Evolutionary conservation across 202 grass and related monocot genomes (phyloP), one percentile per base, ranked within the genome.

Genomic region (Zizania palustris): DNA sequence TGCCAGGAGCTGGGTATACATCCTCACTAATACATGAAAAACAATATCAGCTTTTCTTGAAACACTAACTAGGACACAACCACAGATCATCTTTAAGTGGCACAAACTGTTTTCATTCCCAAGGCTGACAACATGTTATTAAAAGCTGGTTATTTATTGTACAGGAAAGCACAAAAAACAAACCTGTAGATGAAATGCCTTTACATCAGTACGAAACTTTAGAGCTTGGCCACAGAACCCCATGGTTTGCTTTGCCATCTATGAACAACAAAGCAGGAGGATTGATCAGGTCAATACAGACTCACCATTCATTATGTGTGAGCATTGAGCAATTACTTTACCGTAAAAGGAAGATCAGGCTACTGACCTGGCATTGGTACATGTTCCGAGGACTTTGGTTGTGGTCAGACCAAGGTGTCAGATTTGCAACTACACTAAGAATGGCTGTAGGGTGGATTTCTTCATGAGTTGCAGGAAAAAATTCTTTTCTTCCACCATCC

Each of bases 201-300:
- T 97, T 63, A 90, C 65, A 88, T 97, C 91, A 79, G 91, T 88
- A 55, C 94, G 91, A 60, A 88, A 87, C 82, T 84, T 89, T 66
- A 97, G 69, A 44, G 94, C 86, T 86, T 97, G 94, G 64, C 79
- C 80, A 59, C 80, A 97, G 85, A 97, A 97, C 15, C 94, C 94
- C 94, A 97, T 97, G 45, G 94, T 97, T 45, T 97, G 94, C 58
- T 97, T 97, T 57, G 94, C 94, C 94, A 97, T 97, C 94, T 97
- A 77, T 19, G 61, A 41, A 73, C 18, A 75, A 82, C 64, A 33
- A 50, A 54, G 36, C 50, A 69, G 10, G 11, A 84, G 4, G 48
- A 56, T 45, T 56, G 20, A 54, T 79, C 36, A 75, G 11, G 43
- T 34, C 3, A 16, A 76, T 68, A 83, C 64, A 44, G 5, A 78